Base-by-base conservation (phyloP, 345 rosid species). In the Arabidopsis arenosa region DNA sequence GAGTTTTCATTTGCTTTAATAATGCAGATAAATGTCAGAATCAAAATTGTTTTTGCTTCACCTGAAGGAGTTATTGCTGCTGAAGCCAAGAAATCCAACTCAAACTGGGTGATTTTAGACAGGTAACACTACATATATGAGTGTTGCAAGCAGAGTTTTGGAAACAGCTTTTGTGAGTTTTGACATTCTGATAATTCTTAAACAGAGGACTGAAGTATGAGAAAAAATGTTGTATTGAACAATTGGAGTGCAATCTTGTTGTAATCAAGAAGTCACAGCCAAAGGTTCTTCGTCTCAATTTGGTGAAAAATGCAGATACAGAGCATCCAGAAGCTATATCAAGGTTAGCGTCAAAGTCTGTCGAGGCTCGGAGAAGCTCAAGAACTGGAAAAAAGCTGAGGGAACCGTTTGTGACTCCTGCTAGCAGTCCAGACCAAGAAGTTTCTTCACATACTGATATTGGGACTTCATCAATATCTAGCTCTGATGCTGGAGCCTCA, bases 81-180 rank as follows among this genome's bases (percentile, higher is more conserved):
- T 62, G 98, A 95, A 77, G 87, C 94, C 33, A 92, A 89, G 80
- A 89, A 75, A 79, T 86, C 83, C 15, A 88, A 80, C 74, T 89
- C 99, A 10, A 92, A 87, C 57, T 95, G 99, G 99, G 98, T 95
- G 36, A 86, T 95, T 64, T 73, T 95, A 70, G 99, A 95, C 81
- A 95, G 86, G 98, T 94, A 68, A 64, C 54, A 75, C 43, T 57
- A 30, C 14, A 28, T 45, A 8, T 7, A 14, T 35, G 12, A 36
- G 36, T 63, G 40, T 65, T 55, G 30, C n/a, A 74, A 55, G 28
- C 26, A 14, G 43, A 43, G 15, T 14, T 59, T 48, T 45, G 18
- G 47, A 58, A 21, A 28, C 9, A 44, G 39, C 52, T 18, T 39
- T 61, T 49, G 57, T 49, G 26, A 23, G 1, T 23, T 23, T 70